Conservation (phyloP, 495 filamentous ascomycete genomes). For the Aspergillus homomorphus region DNA sequence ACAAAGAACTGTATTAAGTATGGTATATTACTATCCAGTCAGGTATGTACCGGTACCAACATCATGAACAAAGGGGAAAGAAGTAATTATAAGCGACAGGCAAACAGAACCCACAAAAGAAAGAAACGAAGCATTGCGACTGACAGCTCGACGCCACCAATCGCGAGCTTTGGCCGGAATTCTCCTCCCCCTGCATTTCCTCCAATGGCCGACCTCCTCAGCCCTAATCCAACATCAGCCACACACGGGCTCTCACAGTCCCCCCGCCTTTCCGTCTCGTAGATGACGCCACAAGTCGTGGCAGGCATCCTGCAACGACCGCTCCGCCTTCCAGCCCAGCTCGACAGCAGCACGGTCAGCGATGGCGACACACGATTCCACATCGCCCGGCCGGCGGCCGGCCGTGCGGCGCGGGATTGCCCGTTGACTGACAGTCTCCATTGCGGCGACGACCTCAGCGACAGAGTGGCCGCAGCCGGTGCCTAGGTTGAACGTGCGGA, state of each 20-base stretch:
- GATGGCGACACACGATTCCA: conserved; percentile 73
- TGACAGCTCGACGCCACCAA: neutral
- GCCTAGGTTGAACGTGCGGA: conserved; percentile 50
- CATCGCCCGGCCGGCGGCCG: conserved; percentile 68
- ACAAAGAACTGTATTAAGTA: neutral
- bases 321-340: conserved; percentile 79
- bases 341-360: conserved; percentile 73
- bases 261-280: neutral
- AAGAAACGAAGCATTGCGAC: neutral
- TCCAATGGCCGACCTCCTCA: neutral
- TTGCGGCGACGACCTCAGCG: conserved; percentile 42
- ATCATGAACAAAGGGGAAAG: neutral
- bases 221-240: neutral
- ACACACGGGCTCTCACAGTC: neutral
- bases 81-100: neutral
- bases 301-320: conserved; percentile 76
- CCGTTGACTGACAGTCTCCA: conserved; percentile 32
- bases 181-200: neutral
- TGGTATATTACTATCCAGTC: neutral
- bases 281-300: conserved; percentile 73
- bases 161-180: neutral
- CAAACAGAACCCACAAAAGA: neutral
- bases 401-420: conserved; percentile 56
- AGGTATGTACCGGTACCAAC: neutral
- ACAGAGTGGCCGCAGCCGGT: conserved; percentile 49